Base-by-base conservation (phyloP, 2,329 filamentous ascomycete genomes). In the Curvularia sp. region DNA sequence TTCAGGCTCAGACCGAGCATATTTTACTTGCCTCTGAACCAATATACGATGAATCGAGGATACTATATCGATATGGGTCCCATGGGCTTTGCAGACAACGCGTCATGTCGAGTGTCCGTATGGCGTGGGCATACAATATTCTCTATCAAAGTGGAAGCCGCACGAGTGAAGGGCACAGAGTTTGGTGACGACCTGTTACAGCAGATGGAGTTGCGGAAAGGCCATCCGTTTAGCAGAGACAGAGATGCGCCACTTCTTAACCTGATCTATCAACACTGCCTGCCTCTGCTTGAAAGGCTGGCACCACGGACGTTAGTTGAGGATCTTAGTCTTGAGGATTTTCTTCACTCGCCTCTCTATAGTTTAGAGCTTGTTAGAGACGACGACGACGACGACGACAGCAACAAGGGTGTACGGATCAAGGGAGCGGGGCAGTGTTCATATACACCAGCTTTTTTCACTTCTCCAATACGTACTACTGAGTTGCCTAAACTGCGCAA, bases 361-460 rank as follows among this genome's bases (percentile, higher is more conserved):
- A 34, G 5, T 1, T 19, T 60, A 28, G 32, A 54, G 36, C 32
- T 60, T 36, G 12, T 53, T 19, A 0, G 12, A 6, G 45, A 23
- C n/a, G 21, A 23, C 8, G 27, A 12, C 2, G 25, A 36, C 12
- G 28, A 51, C 19, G 47, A 47, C 32, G 32, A 9, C 12, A 4
- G 9, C n/a, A 15, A n/a, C 4, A 34, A 34, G 3, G 32, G 32
- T 5, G 13, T 55, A 25, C 36, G 41, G 7, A 48, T 55, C 10
- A 21, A 48, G 21, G 59, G 50, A 18, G 39, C 25, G 15, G 41
- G 55, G 9, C 27, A 54, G 15, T 48, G 39, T 30, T 6, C 23
- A 41, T 54, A 57, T 28, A 48, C 45, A 23, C 51, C 50, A 25
- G 41, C 41, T 32, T 57, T 53, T 27, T 19, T 12, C 23, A 57